Base-by-base conservation (phyloP, 495 filamentous ascomycete species). In the Penicillium taxi region DNA sequence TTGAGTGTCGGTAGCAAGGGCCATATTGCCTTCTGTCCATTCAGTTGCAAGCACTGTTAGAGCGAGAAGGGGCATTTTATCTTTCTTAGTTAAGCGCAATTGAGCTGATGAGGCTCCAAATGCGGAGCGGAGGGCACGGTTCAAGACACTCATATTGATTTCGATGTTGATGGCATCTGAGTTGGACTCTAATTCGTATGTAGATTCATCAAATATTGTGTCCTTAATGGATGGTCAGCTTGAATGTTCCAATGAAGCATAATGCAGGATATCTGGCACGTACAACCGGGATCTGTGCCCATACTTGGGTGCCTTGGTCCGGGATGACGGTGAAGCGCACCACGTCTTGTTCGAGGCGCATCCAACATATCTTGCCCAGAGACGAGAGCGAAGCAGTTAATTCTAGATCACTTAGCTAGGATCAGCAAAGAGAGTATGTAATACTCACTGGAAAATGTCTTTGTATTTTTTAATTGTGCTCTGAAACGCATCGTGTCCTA, bases 251-350 rank as follows among this genome's bases (percentile, higher is more conserved):
- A 17, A 15, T 11, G 1, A 8, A n/a, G n/a, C n/a, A n/a, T n/a
- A n/a, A n/a, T n/a, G n/a, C n/a, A n/a, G n/a, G n/a, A 9, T 7
- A 9, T 18, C 25, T 19, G 22, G 14, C 14, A 73, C 85, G 50
- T 69, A 95, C 88, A 14, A 67, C 59, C 8, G 64, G 65, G 11
- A 70, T 54, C 32, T 64, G 55, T 0, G 89, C 84, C 91, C 93
- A 98, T 20, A 96, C 91, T 72, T 96, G 88, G 8, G 87, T 87
- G 15, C 91, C 87, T 49, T 82, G 79, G 46, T 95, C 88, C 5
- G 88, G 86, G 44, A 95, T 88, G 54, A 94, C 82, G 38, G 93
- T 96, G 67, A 98, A 94, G 47, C 86, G 87, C 39, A 94, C 75
- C 14, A 80, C 77, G 33, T 89, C 78, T 56, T 85, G 70, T 60